Base-by-base conservation (phyloP, 1,284 basidiomycete genomes). In the Cutaneotrichosporon mucoides region DNA sequence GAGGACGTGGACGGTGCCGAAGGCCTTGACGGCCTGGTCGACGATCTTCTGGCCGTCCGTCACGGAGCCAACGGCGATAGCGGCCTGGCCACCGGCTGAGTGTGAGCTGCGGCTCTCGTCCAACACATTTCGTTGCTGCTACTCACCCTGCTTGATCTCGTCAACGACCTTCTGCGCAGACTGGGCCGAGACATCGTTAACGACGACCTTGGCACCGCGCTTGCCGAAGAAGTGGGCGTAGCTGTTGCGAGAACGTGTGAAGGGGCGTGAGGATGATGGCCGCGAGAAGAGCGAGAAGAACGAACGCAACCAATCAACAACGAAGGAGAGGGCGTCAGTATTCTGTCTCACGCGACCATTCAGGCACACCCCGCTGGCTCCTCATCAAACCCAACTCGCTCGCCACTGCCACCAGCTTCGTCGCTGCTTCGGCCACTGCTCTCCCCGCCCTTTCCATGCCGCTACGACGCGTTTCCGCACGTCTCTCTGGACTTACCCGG, bases 101-200 rank as follows among this genome's bases (percentile, higher is more conserved):
- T n/a, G 53, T 55, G 13, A 55, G 53, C 43, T 24, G 7, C 10
- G 11, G 9, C 7, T 34, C 34, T 36, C 46, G 34, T 11, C 5
- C 9, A n/a, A n/a, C 33, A 4, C 7, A 33, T 2, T 8, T 9
- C 8, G 38, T 11, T 3, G 24, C 35, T 1, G 4, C 2, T 0
- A 74, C 84, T 63, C 66, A 90, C 93, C 88, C 72, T 85, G 83
- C 53, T 80, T 83, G 74, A 99, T 97, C 79, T 96, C 87, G 67
- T 92, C 87, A 7, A 96, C 94, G 36, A 96, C 92, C 68, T 88
- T 89, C 77, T 96, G 90, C 4, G 95, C 95, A 16, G 92, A 89
- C 64, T 87, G 86, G 56, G 82, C 83, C 71, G 88, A 92, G 74
- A 98, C 90, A 79, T 99, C 96, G 73, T 97, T 96, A 46, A 98